These are phyloP conservation scores for Rhodotorula graminis DNA, from an alignment of 768 basidiomycete genomes.

Conservation along the genomic window DNA sequence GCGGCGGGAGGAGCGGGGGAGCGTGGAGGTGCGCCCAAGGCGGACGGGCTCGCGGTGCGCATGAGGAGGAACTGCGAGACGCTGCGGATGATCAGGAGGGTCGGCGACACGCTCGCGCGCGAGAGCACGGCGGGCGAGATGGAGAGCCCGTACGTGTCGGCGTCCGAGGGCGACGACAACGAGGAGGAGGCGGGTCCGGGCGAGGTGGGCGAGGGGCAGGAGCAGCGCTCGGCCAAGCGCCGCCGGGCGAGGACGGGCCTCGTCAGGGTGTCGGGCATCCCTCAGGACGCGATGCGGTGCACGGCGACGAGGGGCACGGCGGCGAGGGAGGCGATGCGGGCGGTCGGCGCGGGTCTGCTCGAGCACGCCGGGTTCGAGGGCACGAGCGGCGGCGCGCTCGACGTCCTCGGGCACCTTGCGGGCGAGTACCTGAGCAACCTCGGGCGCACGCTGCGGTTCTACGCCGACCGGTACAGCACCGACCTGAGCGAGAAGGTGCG, in stretches of 20 bases:
- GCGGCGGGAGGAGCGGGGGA: too few species aligned
- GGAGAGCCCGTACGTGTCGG: constrained; percentile 9
- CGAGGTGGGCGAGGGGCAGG: too few species aligned
- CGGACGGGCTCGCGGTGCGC: constrained; percentile 14
- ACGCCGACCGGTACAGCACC: constrained; percentile 71
- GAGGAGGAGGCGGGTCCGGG: not conserved
- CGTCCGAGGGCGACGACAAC: not conserved
- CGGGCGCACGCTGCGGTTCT: constrained; percentile 74
- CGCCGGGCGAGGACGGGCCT: not conserved
- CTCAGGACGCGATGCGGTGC: not conserved
- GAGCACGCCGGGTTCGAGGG: constrained; percentile 37
- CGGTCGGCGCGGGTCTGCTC: constrained; percentile 7
- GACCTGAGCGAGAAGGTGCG: constrained; percentile 80
- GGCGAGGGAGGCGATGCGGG: constrained; percentile 11
- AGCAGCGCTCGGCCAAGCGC: not conserved
- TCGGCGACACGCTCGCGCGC: constrained; percentile 20
- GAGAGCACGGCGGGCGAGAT: constrained; percentile 10
- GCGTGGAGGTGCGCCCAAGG: not conserved
- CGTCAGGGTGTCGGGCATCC: not conserved
- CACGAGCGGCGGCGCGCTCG: constrained; percentile 54
- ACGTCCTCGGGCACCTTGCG: constrained; percentile 69
- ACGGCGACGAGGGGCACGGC: constrained; percentile 6
- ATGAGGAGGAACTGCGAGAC: constrained; percentile 36
- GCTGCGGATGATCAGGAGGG: constrained; percentile 17
- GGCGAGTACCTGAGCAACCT: constrained; percentile 79